Evolutionary conservation across 179 eudicot species (phyloP), one percentile per base, ranked within the genome.

Genomic region (Carnegiea gigantea): DNA sequence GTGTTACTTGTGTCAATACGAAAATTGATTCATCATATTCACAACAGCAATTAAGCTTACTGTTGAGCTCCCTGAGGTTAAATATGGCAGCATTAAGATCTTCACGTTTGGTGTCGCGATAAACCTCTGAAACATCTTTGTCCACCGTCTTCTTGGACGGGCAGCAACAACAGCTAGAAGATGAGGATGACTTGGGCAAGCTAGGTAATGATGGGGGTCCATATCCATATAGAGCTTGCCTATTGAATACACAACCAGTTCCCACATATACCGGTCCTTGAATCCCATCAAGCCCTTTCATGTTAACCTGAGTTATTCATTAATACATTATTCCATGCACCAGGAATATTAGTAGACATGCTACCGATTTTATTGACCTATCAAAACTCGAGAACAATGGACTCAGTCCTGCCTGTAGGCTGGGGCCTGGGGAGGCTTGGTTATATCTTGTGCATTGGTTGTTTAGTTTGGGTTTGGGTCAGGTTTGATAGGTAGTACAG

Each of bases 31-130:
- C 3, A 6, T 54, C 12, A 48, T 11, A 10, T 9, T 11, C 53
- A 20, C 14, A 20, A 21, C 17, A 13, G 67, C 13, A 57, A 26
- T 77, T 38, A 76, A 75, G 78, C 92, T 91, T 89, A 93, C 98
- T 92, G 53, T 93, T 93, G 78, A 96, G 93, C 84, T 96, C 99
- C 75, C 79, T 90, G 77, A 96, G 99, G 85, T 96, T 96, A 77
- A 93, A 96, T 30, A 96, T 95, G 77, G 99, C 98, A 20, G 97
- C 90, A 84, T 92, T 89, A n/a, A 95, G 92, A 80, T 96, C 99
- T 73, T 96, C 97, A 72, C 98, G 89, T 84, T 90, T 95, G 2
- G 97, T 86, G 80, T 95, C 98, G 21, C 91, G 89, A 64, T 91
- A 79, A 80, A 90, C 75, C 87, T 96, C 98, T 14, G 96, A 73